A percentile compares a stretch with the other conserved stretches of the same genome.
Conservation (phyloP, 2,329 filamentous ascomycete species). For the Setomelanomma holmii region DNA sequence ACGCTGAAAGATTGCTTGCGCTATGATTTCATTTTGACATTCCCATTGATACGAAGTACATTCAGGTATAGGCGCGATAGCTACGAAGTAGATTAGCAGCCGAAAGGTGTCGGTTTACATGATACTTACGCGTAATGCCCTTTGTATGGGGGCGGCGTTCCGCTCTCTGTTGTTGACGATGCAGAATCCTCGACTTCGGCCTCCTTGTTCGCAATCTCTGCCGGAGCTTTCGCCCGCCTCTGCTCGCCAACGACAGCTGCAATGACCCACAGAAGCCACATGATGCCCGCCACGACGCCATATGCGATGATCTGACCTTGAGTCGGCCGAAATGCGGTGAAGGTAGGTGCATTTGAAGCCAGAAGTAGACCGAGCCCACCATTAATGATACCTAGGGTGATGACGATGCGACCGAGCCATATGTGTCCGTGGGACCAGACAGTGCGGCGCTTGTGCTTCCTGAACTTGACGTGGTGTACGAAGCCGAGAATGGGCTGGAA, state of each 20-base stretch:
- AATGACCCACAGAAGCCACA: conserved; percentile 44
- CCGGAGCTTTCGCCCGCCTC: conserved; percentile 14
- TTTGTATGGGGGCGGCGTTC: conserved; percentile 10
- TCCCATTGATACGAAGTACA: too few relatives aligned
- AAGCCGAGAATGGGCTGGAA: conserved; percentile 62
- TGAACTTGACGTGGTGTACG: conserved; percentile 60
- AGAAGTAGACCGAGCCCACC: conserved; percentile 60
- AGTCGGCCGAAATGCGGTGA: conserved; percentile 32
- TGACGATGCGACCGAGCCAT: conserved; percentile 61
- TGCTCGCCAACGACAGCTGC: conserved; percentile 39
- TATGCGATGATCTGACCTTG: conserved; percentile 41
- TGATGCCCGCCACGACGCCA: conserved; percentile 40
- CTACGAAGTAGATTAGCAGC: neutral
- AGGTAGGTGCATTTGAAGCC: conserved; percentile 33
- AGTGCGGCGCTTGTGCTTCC: conserved; percentile 53
- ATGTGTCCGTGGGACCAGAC: conserved; percentile 59
- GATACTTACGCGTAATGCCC: conserved; percentile 22
- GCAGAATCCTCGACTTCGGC: conserved; percentile 7
- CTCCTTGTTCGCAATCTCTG: conserved; percentile 8
- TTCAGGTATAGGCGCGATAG: neutral
- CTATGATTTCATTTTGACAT: too few relatives aligned
- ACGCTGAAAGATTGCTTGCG: too few relatives aligned
- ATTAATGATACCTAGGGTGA: conserved; percentile 62
- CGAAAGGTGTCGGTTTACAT: neutral
- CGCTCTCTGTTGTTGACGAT: neutral